Conservation (phyloP, 345 rosid genomes). For the Lepidium didymum region DNA sequence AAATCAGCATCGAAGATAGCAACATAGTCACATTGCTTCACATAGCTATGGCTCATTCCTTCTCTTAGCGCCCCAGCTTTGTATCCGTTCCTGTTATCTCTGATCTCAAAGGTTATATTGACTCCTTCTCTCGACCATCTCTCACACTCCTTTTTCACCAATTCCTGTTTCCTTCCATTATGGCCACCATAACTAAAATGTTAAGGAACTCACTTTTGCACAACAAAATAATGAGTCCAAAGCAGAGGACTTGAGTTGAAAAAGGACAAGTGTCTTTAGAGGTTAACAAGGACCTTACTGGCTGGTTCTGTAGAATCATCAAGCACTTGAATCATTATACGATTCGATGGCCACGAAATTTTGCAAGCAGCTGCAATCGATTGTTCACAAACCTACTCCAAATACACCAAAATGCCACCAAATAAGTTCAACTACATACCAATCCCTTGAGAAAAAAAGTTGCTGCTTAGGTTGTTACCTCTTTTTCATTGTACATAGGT, state of each 20-base stretch:
- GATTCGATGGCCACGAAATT: slow-evolving; percentile 51
- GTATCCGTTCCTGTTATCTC: slow-evolving; percentile 32
- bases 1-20: slow-evolving; percentile 35
- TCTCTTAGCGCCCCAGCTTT: slow-evolving; percentile 33
- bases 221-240: not conserved
- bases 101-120: slow-evolving; percentile 29
- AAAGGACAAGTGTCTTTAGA: slow-evolving; percentile 12
- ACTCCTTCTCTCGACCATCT: slow-evolving; percentile 30
- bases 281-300: slow-evolving; percentile 45
- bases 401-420: not conserved
- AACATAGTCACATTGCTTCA: slow-evolving; percentile 32
- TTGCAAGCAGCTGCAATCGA: slow-evolving; percentile 65
- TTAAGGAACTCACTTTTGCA: slow-evolving; percentile 6
- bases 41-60: slow-evolving; percentile 33
- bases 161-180: slow-evolving; percentile 27
- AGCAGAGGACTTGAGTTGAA: not conserved
- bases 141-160: slow-evolving; percentile 28
- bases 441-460: not conserved
- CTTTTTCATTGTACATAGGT: slow-evolving; percentile 49
- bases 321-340: slow-evolving; percentile 57
- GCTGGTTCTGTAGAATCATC: slow-evolving; percentile 63
- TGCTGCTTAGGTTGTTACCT: slow-evolving; percentile 25
- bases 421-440: not conserved
- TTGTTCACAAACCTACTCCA: slow-evolving; percentile 47
- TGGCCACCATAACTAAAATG: slow-evolving; percentile 13